phyloP scores from a whole-genome alignment of 257 asterid genomes.

The Lycium ferocissimum region DNA sequence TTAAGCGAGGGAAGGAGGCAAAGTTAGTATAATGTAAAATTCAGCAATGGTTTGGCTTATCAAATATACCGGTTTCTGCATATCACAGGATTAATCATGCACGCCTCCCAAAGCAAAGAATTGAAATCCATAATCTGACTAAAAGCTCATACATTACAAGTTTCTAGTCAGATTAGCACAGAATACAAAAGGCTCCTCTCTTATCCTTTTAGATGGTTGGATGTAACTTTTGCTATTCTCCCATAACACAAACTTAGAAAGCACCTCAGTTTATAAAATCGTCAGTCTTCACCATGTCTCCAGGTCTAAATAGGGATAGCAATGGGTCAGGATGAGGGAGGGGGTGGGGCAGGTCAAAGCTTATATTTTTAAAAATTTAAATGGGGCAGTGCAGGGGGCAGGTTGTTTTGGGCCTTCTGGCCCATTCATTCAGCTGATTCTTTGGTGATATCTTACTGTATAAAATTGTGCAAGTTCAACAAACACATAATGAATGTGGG shows the following conservation, averaged over 20 bases:
- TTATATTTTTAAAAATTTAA: too few species aligned
- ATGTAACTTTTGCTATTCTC: not conserved
- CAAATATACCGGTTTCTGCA: not conserved
- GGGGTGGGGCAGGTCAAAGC: too few species aligned
- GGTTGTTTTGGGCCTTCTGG: too few species aligned
- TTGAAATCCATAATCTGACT: not conserved
- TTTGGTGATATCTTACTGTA: too few species aligned
- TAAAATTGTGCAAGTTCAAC: too few species aligned
- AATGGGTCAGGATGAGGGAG: too few species aligned
- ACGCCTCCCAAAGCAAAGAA: slow-evolving; percentile 6
- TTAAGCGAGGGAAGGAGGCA: not conserved
- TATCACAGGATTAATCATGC: not conserved
- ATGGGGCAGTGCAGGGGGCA: too few species aligned
- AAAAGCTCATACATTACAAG: not conserved
- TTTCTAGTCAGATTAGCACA: not conserved
- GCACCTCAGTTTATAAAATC: slow-evolving; percentile 23
- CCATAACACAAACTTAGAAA: not conserved
- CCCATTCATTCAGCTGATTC: too few species aligned
- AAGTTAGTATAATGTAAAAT: not conserved
- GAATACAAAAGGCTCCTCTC: not conserved
- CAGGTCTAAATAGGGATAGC: not conserved
- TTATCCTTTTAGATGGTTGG: slow-evolving; percentile 9
- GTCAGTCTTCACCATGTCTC: not conserved
- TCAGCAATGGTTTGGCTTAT: slow-evolving; percentile 2
- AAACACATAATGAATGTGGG: too few species aligned